phyloP scores from a whole-genome alignment of 2,329 filamentous ascomycete genomes.

The Neofusicoccum umdonicola region DNA sequence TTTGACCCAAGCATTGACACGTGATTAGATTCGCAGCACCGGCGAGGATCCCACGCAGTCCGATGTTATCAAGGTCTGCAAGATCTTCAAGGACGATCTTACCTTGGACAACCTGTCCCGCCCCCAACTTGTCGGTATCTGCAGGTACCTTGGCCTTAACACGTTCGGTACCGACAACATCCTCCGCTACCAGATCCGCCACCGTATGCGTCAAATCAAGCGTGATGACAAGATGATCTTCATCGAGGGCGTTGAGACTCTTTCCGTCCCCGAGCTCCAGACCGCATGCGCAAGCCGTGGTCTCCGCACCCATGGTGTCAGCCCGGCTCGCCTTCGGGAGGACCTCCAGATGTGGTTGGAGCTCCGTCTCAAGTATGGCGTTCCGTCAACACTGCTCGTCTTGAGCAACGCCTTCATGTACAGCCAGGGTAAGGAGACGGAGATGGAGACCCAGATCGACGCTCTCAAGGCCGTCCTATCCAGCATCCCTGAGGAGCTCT shows the following conservation, averaged over 20 bases:
- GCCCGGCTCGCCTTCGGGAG: slow-evolving; percentile 79
- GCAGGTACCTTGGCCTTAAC: slow-evolving; percentile 96
- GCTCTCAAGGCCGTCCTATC: slow-evolving; percentile 89
- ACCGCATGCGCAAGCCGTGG: slow-evolving; percentile 88
- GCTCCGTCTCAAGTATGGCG: slow-evolving; percentile 84
- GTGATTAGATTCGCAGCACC: slow-evolving; percentile 60
- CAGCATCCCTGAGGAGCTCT: slow-evolving; percentile 94
- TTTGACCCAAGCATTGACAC: slow-evolving; percentile 19
- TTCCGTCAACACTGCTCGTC: slow-evolving; percentile 94
- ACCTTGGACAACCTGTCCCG: slow-evolving; percentile 95
- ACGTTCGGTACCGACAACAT: slow-evolving; percentile 97
- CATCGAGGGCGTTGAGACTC: slow-evolving; percentile 87
- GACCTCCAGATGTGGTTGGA: slow-evolving; percentile 94
- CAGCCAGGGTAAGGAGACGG: slow-evolving; percentile 76
- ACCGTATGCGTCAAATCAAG: slow-evolving; percentile 99
- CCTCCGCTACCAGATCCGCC: slow-evolving; percentile 93
- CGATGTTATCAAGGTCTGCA: slow-evolving; percentile 98
- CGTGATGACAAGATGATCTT: slow-evolving; percentile 92
- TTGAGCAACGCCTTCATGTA: slow-evolving; percentile 98
- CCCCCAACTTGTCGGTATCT: slow-evolving; percentile 95
- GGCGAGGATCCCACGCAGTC: slow-evolving; percentile 83
- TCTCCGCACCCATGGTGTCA: slow-evolving; percentile 88
- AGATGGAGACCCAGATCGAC: slow-evolving; percentile 87
- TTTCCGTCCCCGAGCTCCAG: slow-evolving; percentile 92
- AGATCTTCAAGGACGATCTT: slow-evolving; percentile 96